These are phyloP conservation scores for Chlamydomonas incerta DNA, from an alignment of 139 green algal genomes.

Conservation along the genomic window DNA sequence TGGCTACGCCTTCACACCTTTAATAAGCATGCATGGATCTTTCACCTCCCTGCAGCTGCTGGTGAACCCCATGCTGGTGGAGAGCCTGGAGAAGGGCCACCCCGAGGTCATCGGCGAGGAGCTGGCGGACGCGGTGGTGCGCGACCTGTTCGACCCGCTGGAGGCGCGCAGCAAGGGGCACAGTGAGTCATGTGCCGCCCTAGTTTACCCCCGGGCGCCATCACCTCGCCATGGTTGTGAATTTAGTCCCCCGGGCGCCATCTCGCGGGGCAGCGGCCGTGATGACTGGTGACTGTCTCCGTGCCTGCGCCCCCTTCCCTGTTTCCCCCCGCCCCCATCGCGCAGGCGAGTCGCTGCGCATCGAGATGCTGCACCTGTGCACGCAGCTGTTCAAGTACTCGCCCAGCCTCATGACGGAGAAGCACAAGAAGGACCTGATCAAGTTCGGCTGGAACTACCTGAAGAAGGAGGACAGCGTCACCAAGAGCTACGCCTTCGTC, in stretches of 20 bases:
- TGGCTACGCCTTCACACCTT: too few species aligned
- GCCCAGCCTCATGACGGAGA: slow-evolving; percentile 47
- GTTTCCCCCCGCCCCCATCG: too few species aligned
- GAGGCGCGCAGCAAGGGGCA: slow-evolving; percentile 36
- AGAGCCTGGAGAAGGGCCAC: slow-evolving; percentile 65
- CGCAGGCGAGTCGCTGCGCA: slow-evolving; percentile 58
- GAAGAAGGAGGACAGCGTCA: slow-evolving; percentile 84
- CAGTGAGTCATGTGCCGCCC: background rate
- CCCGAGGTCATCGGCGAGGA: slow-evolving; percentile 54
- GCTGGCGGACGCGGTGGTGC: slow-evolving; percentile 58
- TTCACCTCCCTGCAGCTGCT: slow-evolving; percentile 75
- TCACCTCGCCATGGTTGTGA: too few species aligned
- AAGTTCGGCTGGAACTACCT: slow-evolving; percentile 94
- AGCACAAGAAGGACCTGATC: slow-evolving; percentile 79
- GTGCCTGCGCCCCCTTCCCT: background rate
- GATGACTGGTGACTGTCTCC: background rate
- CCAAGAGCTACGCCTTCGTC: slow-evolving; percentile 89
- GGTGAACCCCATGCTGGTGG: slow-evolving; percentile 85
- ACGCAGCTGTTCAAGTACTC: slow-evolving; percentile 81
- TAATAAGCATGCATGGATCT: too few species aligned
- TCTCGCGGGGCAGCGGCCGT: too few species aligned
- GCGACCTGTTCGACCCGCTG: slow-evolving; percentile 34
- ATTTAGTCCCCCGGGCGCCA: background rate
- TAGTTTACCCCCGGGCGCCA: too few species aligned
- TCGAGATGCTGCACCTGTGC: slow-evolving; percentile 87